Conservation (phyloP, 1,139 yeast genomes). For the Sugiyamaella paludigena region DNA sequence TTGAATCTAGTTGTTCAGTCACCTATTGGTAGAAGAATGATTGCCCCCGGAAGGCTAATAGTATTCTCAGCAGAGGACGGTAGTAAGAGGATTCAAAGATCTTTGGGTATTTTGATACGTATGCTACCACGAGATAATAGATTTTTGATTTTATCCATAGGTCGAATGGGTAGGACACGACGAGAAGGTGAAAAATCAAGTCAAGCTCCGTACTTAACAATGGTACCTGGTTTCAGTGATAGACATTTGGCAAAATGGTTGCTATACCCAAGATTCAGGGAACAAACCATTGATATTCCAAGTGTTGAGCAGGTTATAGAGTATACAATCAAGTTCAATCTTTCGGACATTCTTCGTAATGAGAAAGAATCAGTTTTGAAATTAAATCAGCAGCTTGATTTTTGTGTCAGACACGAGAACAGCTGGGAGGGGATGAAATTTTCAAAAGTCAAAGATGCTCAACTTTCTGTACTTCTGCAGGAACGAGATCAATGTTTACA, state of each 20-base stretch:
- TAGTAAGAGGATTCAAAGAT: slow-evolving; percentile 10
- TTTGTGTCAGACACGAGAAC: slow-evolving; percentile 44
- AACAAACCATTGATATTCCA: slow-evolving; percentile 47
- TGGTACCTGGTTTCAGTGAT: slow-evolving; percentile 35
- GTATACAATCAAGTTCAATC: slow-evolving; percentile 44
- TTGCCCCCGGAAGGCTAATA: slow-evolving; percentile 59
- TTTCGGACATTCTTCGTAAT: slow-evolving; percentile 47
- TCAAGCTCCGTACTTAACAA: slow-evolving; percentile 52
- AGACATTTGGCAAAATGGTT: slow-evolving; percentile 35
- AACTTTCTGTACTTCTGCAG: slow-evolving; percentile 22
- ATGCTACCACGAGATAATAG: slow-evolving; percentile 13
- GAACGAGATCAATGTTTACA: slow-evolving; percentile 46
- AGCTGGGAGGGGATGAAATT: slow-evolving; percentile 45
- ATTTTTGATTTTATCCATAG: slow-evolving; percentile 15
- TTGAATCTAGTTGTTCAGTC: slow-evolving; percentile 49
- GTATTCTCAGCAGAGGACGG: slow-evolving; percentile 52
- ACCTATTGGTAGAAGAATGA: slow-evolving; percentile 47
- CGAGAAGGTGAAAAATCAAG: slow-evolving; percentile 2
- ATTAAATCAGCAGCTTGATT: slow-evolving; percentile 44
- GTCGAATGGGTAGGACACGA: slow-evolving; percentile 11
- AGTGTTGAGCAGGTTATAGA: slow-evolving; percentile 53
- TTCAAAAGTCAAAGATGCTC: slow-evolving; percentile 21
- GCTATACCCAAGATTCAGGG: slow-evolving; percentile 31
- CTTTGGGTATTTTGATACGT: slow-evolving; percentile 41
- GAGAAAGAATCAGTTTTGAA: slow-evolving; percentile 45